phyloP scores from a whole-genome alignment of 768 basidiomycete species.

The Lenzites betulinus region DNA sequence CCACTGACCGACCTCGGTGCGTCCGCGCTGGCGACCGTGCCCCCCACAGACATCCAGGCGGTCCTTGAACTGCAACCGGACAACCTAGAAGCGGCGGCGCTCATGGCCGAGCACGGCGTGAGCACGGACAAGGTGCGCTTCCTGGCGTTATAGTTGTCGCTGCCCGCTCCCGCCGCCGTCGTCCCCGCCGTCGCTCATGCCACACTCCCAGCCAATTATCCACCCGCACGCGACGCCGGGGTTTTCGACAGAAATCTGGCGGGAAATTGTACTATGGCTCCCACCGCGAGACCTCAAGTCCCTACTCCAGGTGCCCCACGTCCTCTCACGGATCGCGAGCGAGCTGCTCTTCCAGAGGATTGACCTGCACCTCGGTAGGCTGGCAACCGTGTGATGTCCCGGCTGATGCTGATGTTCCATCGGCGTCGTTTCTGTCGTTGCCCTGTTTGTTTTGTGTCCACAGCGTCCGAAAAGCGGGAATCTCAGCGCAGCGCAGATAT shows the following conservation, averaged over 20 bases:
- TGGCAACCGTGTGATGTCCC: slow-evolving; percentile 4
- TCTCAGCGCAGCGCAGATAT: slow-evolving; percentile 72
- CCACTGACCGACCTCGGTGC: slow-evolving; percentile 7
- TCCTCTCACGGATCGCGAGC: slow-evolving; percentile 66
- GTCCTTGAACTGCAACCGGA: slow-evolving; percentile 63
- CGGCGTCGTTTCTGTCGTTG: slow-evolving; percentile 18
- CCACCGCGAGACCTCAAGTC: slow-evolving; percentile 67
- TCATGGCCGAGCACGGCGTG: slow-evolving; percentile 57
- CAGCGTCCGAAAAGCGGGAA: slow-evolving; percentile 50
- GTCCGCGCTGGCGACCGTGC: not conserved
- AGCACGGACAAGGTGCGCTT: slow-evolving; percentile 55
- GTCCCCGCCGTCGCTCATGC: slow-evolving; percentile 15
- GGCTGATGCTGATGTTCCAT: not conserved
- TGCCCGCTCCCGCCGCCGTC: slow-evolving; percentile 1
- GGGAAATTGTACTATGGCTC: slow-evolving; percentile 63
- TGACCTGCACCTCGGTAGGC: slow-evolving; percentile 59
- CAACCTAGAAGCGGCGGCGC: slow-evolving; percentile 65
- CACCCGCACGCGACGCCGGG: slow-evolving; percentile 49
- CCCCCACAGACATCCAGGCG: slow-evolving; percentile 59
- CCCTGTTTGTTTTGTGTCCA: slow-evolving; percentile 27
- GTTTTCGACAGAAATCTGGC: slow-evolving; percentile 73
- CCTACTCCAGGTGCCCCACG: slow-evolving; percentile 63
- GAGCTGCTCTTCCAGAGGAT: slow-evolving; percentile 66
- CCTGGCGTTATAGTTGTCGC: not conserved
- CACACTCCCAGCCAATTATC: slow-evolving; percentile 29